phyloP scores from a whole-genome alignment of 2,329 filamentous ascomycete species.

The Fusarium sp. region DNA sequence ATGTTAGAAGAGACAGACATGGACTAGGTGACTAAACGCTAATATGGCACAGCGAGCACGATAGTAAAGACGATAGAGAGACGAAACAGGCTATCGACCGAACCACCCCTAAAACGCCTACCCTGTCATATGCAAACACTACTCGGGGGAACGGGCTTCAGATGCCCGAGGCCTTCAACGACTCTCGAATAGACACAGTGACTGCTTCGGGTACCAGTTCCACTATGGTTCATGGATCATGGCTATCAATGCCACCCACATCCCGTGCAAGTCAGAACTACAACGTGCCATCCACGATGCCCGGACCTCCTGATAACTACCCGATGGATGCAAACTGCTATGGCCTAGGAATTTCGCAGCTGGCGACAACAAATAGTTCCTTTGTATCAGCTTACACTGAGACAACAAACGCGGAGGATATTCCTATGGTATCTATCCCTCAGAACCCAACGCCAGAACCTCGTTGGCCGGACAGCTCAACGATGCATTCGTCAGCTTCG shows the following conservation, averaged over 20 bases:
- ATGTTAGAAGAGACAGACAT: conserved; percentile 30
- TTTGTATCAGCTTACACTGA: conserved; percentile 34
- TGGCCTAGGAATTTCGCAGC: conserved; percentile 30
- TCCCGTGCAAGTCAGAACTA: conserved; percentile 21
- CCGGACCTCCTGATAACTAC: conserved; percentile 34
- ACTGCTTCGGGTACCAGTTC: conserved; percentile 15
- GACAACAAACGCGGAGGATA: conserved; percentile 38
- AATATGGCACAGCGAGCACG: conserved; percentile 37
- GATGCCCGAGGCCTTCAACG: conserved; percentile 30
- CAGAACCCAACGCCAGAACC: conserved; percentile 30
- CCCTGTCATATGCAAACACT: conserved; percentile 22
- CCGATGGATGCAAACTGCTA: conserved; percentile 36
- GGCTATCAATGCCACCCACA: conserved; percentile 33
- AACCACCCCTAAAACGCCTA: conserved; percentile 31
- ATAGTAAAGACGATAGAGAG: conserved; percentile 12
- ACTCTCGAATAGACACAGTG: conserved; percentile 13
- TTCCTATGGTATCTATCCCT: conserved; percentile 40
- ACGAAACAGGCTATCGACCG: conserved; percentile 13
- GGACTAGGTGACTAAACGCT: conserved; percentile 10
- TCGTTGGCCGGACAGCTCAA: conserved; percentile 51
- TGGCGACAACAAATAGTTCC: conserved; percentile 27
- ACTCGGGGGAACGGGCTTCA: conserved; percentile 31
- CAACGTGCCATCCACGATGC: conserved; percentile 22
- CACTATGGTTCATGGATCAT: conserved; percentile 32
- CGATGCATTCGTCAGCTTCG: conserved; percentile 56